A percentile compares a stretch with the other conserved stretches of the same genome.
phyloP scores from a whole-genome alignment of 2,329 filamentous ascomycete genomes.

The Didymosphaeria variabile region DNA sequence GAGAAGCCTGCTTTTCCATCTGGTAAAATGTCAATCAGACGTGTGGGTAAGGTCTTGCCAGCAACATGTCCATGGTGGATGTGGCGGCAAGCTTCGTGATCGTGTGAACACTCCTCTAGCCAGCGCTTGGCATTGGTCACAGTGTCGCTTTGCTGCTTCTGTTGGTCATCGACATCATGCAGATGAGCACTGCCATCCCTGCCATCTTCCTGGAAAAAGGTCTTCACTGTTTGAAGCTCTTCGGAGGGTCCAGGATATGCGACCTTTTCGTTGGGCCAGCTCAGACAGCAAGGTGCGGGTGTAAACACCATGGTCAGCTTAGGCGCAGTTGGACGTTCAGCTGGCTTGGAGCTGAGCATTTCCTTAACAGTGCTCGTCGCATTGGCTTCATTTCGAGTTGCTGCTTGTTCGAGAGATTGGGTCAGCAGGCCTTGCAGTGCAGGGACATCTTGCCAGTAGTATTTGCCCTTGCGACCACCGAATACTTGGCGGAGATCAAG shows the following conservation, averaged over 20 bases:
- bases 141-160: constrained; percentile 14
- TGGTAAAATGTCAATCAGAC: constrained; percentile 41
- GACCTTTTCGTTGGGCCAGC: constrained; percentile 46
- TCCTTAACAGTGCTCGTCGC: constrained; percentile 40
- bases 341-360: constrained; percentile 42
- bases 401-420: constrained; percentile 30
- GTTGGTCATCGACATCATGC: constrained; percentile 8
- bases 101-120: constrained; percentile 39
- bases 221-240: constrained; percentile 39
- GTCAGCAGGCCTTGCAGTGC: constrained; percentile 39
- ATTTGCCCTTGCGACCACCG: constrained; percentile 40
- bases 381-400: constrained; percentile 30
- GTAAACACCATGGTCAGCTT: constrained; percentile 44
- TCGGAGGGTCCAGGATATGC: constrained; percentile 44
- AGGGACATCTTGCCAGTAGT: constrained; percentile 48
- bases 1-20: constrained; percentile 21
- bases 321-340: constrained; percentile 41
- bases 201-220: constrained; percentile 30
- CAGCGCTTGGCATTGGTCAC: constrained; percentile 35
- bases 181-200: constrained; percentile 28
- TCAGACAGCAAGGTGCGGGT: constrained; percentile 48
- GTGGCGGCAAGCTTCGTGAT: constrained; percentile 38
- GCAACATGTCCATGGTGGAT: constrained; percentile 3
- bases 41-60: constrained; percentile 37
- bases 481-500: constrained; percentile 39